These are phyloP conservation scores for Sphagnum fallax DNA, from an alignment of 228 moss, liverwort and hornwort genomes.

Conservation along the genomic window DNA sequence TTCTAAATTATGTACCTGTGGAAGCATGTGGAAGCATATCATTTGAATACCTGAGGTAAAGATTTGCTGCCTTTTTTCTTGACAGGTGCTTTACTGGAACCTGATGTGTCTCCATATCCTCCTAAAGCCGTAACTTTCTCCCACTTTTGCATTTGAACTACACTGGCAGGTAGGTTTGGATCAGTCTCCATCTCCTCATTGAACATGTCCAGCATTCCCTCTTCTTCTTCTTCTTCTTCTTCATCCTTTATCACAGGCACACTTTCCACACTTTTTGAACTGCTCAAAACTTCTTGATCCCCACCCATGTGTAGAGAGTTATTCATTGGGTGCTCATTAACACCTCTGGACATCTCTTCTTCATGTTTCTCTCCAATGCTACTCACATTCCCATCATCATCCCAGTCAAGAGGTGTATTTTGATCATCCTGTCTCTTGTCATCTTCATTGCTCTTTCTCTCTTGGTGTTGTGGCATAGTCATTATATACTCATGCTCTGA, in stretches of 20 bases:
- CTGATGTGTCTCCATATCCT: slow-evolving; percentile 44
- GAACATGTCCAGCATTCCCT: slow-evolving; percentile 71
- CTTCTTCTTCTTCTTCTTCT: slow-evolving; percentile 49
- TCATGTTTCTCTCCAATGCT: too few relatives aligned
- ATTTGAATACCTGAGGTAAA: slow-evolving; percentile 51
- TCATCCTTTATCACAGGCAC: too few relatives aligned
- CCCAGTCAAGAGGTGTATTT: slow-evolving; percentile 42
- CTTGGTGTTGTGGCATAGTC: slow-evolving; percentile 8
- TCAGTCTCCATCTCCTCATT: slow-evolving; percentile 67
- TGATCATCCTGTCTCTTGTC: slow-evolving; percentile 34
- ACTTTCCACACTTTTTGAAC: not conserved
- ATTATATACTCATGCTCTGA: slow-evolving; percentile 45
- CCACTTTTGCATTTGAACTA: slow-evolving; percentile 65
- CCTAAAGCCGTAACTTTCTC: slow-evolving; percentile 71
- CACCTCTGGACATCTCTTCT: not conserved
- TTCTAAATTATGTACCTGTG: not conserved
- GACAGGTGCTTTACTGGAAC: slow-evolving; percentile 41
- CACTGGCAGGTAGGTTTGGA: slow-evolving; percentile 65
- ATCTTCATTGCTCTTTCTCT: slow-evolving; percentile 44
- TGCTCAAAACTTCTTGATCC: not conserved
- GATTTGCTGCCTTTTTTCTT: slow-evolving; percentile 63
- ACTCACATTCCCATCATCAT: slow-evolving; percentile 5
- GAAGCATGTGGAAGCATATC: not conserved
- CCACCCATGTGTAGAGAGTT: not conserved
- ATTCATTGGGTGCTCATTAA: not conserved